A percentile compares a stretch with the other conserved stretches of the same genome.
phyloP scores from a whole-genome alignment of 2,329 filamentous ascomycete genomes.

The Teratosphaeria viscida region DNA sequence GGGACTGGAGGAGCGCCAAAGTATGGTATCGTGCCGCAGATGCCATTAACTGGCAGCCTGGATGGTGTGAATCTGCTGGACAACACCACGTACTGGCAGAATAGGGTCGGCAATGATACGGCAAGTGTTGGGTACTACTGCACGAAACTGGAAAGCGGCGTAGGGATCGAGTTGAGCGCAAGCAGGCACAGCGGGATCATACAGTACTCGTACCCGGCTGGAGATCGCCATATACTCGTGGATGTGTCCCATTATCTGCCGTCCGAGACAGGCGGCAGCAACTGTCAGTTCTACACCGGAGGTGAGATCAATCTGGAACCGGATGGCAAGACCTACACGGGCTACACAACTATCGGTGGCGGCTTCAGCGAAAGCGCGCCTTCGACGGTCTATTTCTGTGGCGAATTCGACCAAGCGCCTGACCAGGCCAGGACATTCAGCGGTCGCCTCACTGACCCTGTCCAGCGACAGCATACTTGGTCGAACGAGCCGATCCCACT shows the following conservation, averaged over 20 bases:
- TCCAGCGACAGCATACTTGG: conserved; percentile 12
- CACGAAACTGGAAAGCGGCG: conserved; percentile 44
- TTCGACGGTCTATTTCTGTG: conserved; percentile 53
- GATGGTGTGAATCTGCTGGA: conserved; percentile 29
- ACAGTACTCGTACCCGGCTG: conserved; percentile 47
- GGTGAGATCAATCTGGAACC: conserved; percentile 45
- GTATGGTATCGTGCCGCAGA: conserved; percentile 53
- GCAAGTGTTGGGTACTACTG: conserved; percentile 53
- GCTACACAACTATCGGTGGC: conserved; percentile 50
- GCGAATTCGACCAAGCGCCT: conserved; percentile 43
- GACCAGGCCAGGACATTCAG: conserved; percentile 25
- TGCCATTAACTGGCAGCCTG: conserved; percentile 35
- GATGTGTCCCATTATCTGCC: conserved; percentile 54
- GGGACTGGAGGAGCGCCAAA: conserved; percentile 61
- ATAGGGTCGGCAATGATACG: conserved; percentile 24
- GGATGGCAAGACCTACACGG: conserved; percentile 43
- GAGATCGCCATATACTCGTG: conserved; percentile 43
- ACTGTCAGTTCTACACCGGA: conserved; percentile 47
- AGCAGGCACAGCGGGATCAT: conserved; percentile 49
- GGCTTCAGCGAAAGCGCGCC: conserved; percentile 52
- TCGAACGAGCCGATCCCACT: conserved; percentile 19
- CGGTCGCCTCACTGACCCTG: conserved; percentile 20
- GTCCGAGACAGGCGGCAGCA: conserved; percentile 40
- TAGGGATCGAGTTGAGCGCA: conserved; percentile 48
- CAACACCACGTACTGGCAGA: conserved; percentile 31